Conservation (phyloP, 2,329 filamentous ascomycete species). For the Zymoseptoria ardabiliae region DNA sequence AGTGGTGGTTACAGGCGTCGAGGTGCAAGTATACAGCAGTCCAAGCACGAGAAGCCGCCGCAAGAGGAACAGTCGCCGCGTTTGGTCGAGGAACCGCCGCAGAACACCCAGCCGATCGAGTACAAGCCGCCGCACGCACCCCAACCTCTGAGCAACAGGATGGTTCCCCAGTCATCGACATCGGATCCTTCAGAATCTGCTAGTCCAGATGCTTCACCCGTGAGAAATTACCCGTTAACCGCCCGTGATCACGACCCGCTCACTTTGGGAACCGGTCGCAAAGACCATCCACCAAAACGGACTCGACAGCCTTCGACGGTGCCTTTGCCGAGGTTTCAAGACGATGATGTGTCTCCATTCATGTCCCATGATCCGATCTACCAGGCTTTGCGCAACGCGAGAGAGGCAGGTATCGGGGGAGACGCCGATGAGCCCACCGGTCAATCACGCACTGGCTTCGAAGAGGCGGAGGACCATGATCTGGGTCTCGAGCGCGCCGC, state of each 20-base stretch:
- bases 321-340: background rate
- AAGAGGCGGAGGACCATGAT: conserved; percentile 12
- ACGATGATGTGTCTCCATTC: background rate
- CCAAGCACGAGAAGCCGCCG: no score
- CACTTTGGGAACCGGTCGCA: background rate
- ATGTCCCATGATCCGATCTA: conserved; percentile 4
- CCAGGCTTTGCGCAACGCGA: conserved; percentile 1
- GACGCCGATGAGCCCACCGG: conserved; percentile 1
- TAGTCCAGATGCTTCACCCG: background rate
- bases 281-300: background rate
- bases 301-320: background rate
- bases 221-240: background rate
- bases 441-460: background rate
- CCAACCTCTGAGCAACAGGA: background rate
- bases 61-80: background rate
- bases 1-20: conserved; percentile 12
- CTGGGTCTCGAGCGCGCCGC: conserved; percentile 4
- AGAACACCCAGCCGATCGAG: background rate
- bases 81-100: no score
- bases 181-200: background rate
- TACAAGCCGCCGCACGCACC: background rate
- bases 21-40: no score
- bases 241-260: background rate
- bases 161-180: background rate
- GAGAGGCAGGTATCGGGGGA: conserved; percentile 2